These are phyloP conservation scores for Lepidium aucheri DNA, from an alignment of 345 rosid species.

Conservation along the genomic window DNA sequence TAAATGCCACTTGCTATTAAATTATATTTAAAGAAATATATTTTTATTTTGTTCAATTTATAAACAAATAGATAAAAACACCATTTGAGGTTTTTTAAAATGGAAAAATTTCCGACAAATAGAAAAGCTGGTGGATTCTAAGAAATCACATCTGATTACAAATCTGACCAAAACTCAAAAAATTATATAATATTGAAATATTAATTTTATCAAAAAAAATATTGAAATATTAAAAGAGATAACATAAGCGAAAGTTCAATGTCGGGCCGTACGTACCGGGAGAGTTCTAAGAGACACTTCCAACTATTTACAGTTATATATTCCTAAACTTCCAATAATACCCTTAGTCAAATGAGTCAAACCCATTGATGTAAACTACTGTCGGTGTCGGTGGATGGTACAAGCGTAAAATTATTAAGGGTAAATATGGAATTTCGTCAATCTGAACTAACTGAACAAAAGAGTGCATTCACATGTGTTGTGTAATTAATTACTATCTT, in stretches of 20 bases:
- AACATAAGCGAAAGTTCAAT: slow-evolving; percentile 8
- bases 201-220: too few species aligned
- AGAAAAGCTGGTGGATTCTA: slow-evolving; percentile 19
- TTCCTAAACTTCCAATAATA: not conserved
- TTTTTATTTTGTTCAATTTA: too few species aligned
- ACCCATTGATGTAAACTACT: not conserved
- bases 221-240: slow-evolving; percentile 10
- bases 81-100: not conserved
- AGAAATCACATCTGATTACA: slow-evolving; percentile 22
- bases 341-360: slow-evolving; percentile 26
- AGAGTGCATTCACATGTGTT: slow-evolving; percentile 19
- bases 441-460: not conserved
- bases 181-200: too few species aligned
- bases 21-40: too few species aligned
- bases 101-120: not conserved
- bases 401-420: not conserved
- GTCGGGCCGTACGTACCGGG: slow-evolving; percentile 25
- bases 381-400: slow-evolving; percentile 32
- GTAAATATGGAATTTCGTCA: not conserved
- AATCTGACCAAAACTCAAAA: slow-evolving; percentile 17
- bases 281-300: slow-evolving; percentile 12
- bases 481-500: not conserved
- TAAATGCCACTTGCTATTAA: too few species aligned
- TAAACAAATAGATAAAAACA: too few species aligned
- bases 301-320: not conserved